Evolutionary conservation across 2,329 filamentous ascomycete species (phyloP), one percentile per base, ranked within the genome.

Genomic region (Penicillium sp.): DNA sequence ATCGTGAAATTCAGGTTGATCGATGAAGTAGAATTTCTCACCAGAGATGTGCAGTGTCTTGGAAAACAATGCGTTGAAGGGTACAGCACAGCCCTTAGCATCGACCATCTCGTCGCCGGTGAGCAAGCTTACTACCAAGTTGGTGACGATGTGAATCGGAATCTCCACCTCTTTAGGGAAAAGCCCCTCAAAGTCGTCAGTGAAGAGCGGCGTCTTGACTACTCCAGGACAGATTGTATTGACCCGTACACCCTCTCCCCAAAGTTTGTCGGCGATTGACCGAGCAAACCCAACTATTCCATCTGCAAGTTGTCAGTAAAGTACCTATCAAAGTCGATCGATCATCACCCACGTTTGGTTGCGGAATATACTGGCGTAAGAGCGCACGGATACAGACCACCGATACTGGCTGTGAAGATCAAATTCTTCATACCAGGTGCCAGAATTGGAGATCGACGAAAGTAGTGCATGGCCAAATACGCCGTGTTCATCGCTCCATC

Each of bases 391-490:
- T 73, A 72, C 7, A 71, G 48, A 1, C 63, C 67, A 5, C 67
- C 67, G 44, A 65, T 70, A 13, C 63, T 67, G 8, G 67, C 61
- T 2, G 67, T 72, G 56, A 70, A 66, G 3, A 71, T 60, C 11
- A 71, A 38, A 25, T 54, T 64, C 8, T n/a, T 27, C 1, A 62
- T 52, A 26, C 57, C 59, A 4, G 50, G 46, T 3, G 50, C 57
- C 9, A 57, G 50, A n/a, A 55, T 55, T 12, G 57, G 53, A 8
- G 56, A 60, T 13, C 63, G 58, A 12, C 67, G 66, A 44, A 73
- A 64, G 52, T 74, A 69, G 52, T 74, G 68, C 28, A 71, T 56
- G 1, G 66, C 70, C 9, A 75, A 56, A 44, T 69, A 70, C 5
- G 55, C 56, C 3, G 70, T 74, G 33, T 66, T 69, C 24, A 75